These are phyloP conservation scores for Neopestalotiopsis clavispora DNA, from an alignment of 2,329 filamentous ascomycete species.

Conservation along the genomic window DNA sequence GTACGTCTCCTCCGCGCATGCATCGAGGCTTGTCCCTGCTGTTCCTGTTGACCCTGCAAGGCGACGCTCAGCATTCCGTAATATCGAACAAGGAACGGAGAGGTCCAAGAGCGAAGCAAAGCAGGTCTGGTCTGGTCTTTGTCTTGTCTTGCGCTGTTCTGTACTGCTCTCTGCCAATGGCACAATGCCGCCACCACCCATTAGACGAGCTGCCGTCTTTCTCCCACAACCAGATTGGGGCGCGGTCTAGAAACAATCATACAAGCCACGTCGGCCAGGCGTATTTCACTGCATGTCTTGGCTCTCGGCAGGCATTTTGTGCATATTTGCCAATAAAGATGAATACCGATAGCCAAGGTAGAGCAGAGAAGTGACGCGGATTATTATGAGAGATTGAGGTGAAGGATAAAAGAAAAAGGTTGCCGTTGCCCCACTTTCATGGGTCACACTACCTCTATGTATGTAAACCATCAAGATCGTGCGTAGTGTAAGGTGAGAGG, in stretches of 20 bases:
- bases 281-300: too few species aligned
- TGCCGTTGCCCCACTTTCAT: too few species aligned
- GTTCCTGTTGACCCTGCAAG: background rate
- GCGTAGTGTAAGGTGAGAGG: too few species aligned
- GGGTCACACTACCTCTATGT: too few species aligned
- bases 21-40: background rate
- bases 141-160: background rate
- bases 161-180: too few species aligned
- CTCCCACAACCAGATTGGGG: background rate
- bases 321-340: background rate
- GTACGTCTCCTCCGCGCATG: background rate
- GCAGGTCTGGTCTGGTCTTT: background rate
- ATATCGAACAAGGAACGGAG: constrained; percentile 2
- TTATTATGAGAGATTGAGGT: too few species aligned
- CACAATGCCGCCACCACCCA: too few species aligned
- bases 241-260: background rate
- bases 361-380: too few species aligned
- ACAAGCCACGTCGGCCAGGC: background rate
- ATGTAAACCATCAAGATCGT: too few species aligned
- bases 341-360: background rate
- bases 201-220: background rate
- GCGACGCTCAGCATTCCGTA: background rate
- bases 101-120: background rate
- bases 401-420: too few species aligned
- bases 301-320: background rate